Evolutionary conservation across 2,329 filamentous ascomycete species (phyloP), one percentile per base, ranked within the genome.

Genomic region (Aureobasidium sp.): DNA sequence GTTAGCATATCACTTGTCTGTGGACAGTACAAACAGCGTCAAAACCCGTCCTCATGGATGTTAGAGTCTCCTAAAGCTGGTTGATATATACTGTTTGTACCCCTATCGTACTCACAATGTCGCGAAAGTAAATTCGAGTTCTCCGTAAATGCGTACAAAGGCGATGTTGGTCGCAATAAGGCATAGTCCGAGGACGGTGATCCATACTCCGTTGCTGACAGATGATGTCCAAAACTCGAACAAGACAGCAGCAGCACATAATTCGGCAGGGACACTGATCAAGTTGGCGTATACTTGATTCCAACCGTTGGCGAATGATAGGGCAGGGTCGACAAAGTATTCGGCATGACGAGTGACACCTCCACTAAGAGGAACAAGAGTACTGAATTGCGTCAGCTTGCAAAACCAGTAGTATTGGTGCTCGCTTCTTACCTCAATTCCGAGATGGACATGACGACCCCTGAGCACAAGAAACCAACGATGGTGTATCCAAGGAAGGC

Each of bases 241-340:
- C 9, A 64, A 48, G 26, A 66, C 44, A 5, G 58, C 51, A 6
- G 63, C 64, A 6, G 64, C 63, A 12, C 53, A 57, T 20, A 66
- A 27, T 34, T 66, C 65, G 5, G 65, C 55, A 8, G 59, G 47
- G 27, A 66, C 46, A 26, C 51, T 41, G 27, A 52, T 23, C 2
- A 52, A 42, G 81, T 81, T 68, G 61, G 90, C 84, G 68, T 79
- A 91, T 86, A 87, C 92, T 75, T 92, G 92, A 64, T 90, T 86
- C 88, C 88, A 92, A 23, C 89, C 89, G 81, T 91, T 88, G 23
- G 88, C 82, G 68, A 91, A 91, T 8, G 87, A 88, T 52, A 91
- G 77, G 62, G 85, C 86, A 12, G 84, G 85, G 69, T 89, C 86
- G 63, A 91, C 81, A 68, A 93, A 90, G 20, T 89, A 87, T 42